These are phyloP conservation scores for Termitomyces sp. DNA, from an alignment of 768 basidiomycete species.

Conservation along the genomic window DNA sequence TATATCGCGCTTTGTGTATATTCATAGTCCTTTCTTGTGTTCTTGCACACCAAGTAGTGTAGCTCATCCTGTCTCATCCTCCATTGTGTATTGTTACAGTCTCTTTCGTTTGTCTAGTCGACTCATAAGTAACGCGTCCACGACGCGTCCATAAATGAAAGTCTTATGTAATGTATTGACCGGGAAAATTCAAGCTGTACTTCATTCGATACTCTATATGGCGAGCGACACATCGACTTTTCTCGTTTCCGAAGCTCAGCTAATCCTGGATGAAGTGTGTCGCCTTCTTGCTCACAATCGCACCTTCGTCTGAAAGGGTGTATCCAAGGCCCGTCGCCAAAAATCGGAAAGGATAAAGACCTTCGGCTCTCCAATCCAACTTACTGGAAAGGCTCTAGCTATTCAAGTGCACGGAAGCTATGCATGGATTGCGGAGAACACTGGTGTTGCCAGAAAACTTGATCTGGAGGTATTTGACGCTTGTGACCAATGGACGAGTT, in stretches of 20 bases:
- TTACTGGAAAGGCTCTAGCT: constrained; percentile 71
- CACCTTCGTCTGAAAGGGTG: constrained; percentile 4
- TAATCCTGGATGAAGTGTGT: constrained; percentile 57
- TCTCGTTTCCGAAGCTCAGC: constrained; percentile 70
- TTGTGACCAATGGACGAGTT: background rate
- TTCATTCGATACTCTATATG: constrained; percentile 15
- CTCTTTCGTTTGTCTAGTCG: background rate
- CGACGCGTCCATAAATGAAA: too few species aligned
- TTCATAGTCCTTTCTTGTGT: constrained; percentile 8
- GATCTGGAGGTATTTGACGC: constrained; percentile 64
- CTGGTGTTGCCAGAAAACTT: constrained; percentile 66
- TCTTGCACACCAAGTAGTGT: constrained; percentile 11
- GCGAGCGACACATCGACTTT: constrained; percentile 45
- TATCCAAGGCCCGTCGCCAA: constrained; percentile 58
- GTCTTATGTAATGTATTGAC: constrained; percentile 6
- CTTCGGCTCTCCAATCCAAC: constrained; percentile 75
- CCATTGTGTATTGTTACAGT: constrained; percentile 12
- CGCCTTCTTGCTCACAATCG: constrained; percentile 1
- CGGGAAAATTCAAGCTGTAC: too few species aligned
- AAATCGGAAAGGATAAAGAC: constrained; percentile 71
- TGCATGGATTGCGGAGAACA: constrained; percentile 90
- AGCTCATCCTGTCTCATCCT: constrained; percentile 2
- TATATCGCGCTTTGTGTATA: constrained; percentile 13
- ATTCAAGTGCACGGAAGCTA: constrained; percentile 60
- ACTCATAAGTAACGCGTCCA: too few species aligned